phyloP scores from a whole-genome alignment of 306 rosid genomes.

The Heteromeles arbutifolia region DNA sequence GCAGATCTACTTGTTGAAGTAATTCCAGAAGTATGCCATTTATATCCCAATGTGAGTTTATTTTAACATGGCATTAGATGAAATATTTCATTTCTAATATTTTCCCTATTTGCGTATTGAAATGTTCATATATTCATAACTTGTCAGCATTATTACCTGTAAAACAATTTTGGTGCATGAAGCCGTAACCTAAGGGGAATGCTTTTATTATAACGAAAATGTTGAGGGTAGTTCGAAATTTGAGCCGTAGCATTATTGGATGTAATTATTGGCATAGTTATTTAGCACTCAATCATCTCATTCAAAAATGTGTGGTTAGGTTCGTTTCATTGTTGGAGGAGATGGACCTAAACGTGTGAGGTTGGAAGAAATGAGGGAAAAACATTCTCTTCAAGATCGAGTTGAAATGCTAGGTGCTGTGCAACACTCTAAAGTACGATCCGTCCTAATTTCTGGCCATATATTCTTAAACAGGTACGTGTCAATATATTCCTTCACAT shows the following conservation, averaged over 20 bases:
- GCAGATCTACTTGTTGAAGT: conserved; percentile 94
- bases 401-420: conserved; percentile 94
- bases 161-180: not conserved
- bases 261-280: conserved; percentile 2
- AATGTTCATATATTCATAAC: not conserved
- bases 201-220: not conserved
- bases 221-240: not conserved
- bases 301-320: conserved; percentile 42
- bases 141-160: not conserved
- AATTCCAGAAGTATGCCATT: conserved; percentile 83
- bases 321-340: conserved; percentile 82
- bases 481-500: not conserved
- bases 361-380: conserved; percentile 96
- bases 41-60: conserved; percentile 66
- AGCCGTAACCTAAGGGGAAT: not conserved
- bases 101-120: not conserved
- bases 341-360: conserved; percentile 94
- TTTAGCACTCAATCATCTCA: conserved; percentile 12
- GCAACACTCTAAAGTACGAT: conserved; percentile 70
- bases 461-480: conserved; percentile 82
- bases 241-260: not conserved
- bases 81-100: not conserved
- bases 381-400: conserved; percentile 87
- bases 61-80: not conserved
- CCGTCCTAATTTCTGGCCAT: conserved; percentile 74